Percentiles rank a stretch among this genome's conserved stretches.
These are phyloP conservation scores for Spinacia oleracea DNA, from an alignment of 179 eudicot genomes.

Conservation along the genomic window DNA sequence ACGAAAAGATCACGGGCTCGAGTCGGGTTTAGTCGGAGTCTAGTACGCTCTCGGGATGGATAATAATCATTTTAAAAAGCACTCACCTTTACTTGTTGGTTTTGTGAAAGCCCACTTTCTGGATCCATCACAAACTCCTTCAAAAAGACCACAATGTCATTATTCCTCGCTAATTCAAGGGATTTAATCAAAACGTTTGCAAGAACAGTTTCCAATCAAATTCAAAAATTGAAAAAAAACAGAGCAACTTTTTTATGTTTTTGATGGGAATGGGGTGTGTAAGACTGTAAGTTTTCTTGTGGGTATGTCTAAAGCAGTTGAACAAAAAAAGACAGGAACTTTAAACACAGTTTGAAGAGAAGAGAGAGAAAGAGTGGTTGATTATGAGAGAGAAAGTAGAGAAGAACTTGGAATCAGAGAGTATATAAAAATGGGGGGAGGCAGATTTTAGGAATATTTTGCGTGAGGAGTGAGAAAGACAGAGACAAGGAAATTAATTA, in stretches of 20 bases:
- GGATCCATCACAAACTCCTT: slow-evolving; percentile 71
- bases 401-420: slow-evolving; percentile 4
- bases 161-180: slow-evolving; percentile 14
- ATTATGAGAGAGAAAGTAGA: slow-evolving; percentile 18
- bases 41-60: no score
- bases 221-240: slow-evolving; percentile 19
- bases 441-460: slow-evolving; percentile 30
- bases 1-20: neutral
- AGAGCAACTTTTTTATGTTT: neutral
- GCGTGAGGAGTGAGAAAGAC: slow-evolving; percentile 28
- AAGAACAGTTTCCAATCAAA: slow-evolving; percentile 14
- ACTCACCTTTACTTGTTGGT: slow-evolving; percentile 66
- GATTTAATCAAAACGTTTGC: slow-evolving; percentile 16
- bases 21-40: neutral
- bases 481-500: neutral
- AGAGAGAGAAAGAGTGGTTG: slow-evolving; percentile 18
- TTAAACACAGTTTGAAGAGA: slow-evolving; percentile 4
- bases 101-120: slow-evolving; percentile 62
- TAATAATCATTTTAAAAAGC: neutral
- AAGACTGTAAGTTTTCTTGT: slow-evolving; percentile 13
- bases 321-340: slow-evolving; percentile 26
- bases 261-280: neutral
- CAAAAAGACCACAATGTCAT: slow-evolving; percentile 34
- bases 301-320: slow-evolving; percentile 27
- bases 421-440: slow-evolving; percentile 7